Percentiles rank a stretch among this genome's conserved stretches.
These are phyloP conservation scores for Komagataella kurtzmanii DNA, from an alignment of 805 yeast species.

Conservation along the genomic window DNA sequence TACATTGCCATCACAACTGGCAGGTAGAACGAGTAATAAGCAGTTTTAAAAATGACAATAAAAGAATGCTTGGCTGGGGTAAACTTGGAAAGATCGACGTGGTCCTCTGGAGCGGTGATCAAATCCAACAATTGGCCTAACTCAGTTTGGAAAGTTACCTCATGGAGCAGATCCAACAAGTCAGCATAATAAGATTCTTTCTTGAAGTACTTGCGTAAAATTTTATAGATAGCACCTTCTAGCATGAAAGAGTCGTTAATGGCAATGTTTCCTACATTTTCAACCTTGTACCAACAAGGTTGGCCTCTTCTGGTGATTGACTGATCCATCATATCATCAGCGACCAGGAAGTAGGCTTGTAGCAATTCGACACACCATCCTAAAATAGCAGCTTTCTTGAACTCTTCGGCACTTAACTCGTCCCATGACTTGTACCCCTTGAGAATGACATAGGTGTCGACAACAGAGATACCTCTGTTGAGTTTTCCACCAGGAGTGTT, in stretches of 20 bases:
- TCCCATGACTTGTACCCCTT: conserved; percentile 43
- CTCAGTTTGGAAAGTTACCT: conserved; percentile 94
- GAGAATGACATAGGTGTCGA: conserved; percentile 80
- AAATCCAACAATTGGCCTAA: conserved; percentile 92
- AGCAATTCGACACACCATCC: conserved; percentile 94
- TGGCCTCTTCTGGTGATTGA: conserved; percentile 97
- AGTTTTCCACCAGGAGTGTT: conserved; percentile 95
- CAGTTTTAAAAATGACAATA: conserved; percentile 93
- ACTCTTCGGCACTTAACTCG: conserved; percentile 57
- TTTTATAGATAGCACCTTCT: conserved; percentile 84
- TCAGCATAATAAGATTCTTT: conserved; percentile 76
- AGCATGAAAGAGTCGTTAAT: conserved; percentile 96
- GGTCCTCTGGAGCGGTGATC: conserved; percentile 94
- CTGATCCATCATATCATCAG: conserved; percentile 97
- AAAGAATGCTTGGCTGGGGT: conserved; percentile 84
- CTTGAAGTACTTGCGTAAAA: conserved; percentile 82
- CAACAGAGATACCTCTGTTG: conserved; percentile 91
- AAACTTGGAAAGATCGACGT: conserved; percentile 79
- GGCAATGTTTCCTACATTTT: conserved; percentile 81
- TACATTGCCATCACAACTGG: conserved; percentile 97
- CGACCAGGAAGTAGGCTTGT: conserved; percentile 93
- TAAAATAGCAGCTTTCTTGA: conserved; percentile 71
- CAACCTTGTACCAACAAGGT: conserved; percentile 89
- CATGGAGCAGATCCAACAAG: conserved; percentile 87
- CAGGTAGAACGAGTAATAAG: conserved; percentile 91